Conservation (phyloP, 257 asterid genomes). For the Fraxinus excelsior region DNA sequence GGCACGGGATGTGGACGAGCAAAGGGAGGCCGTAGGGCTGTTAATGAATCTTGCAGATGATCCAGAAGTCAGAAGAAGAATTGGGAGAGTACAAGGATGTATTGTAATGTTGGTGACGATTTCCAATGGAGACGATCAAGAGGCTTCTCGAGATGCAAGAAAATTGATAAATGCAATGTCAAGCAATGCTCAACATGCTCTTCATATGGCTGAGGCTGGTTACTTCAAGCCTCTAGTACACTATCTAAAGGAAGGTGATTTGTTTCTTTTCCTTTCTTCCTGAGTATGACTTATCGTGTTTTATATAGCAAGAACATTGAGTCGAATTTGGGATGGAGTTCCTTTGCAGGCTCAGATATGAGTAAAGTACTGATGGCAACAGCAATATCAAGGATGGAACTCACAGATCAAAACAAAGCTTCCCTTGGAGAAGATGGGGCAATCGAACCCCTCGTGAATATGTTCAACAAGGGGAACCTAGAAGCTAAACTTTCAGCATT, state of each 20-base stretch:
- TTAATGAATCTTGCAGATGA: slow-evolving; percentile 50
- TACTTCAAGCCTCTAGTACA: slow-evolving; percentile 79
- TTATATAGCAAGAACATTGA: neutral
- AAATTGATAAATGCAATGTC: slow-evolving; percentile 60
- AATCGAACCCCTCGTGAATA: slow-evolving; percentile 62
- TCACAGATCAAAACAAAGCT: slow-evolving; percentile 67
- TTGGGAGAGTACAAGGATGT: slow-evolving; percentile 78
- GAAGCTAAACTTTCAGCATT: slow-evolving; percentile 78
- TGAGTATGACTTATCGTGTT: neutral
- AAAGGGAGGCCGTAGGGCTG: slow-evolving; percentile 74
- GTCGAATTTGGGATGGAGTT: neutral
- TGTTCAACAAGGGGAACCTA: slow-evolving; percentile 78
- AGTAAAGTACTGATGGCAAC: slow-evolving; percentile 86
- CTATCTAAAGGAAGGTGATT: slow-evolving; percentile 66
- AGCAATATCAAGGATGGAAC: slow-evolving; percentile 72
- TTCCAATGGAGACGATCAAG: slow-evolving; percentile 55
- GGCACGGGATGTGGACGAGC: slow-evolving; percentile 61
- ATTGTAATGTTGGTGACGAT: slow-evolving; percentile 76
- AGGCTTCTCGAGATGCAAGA: slow-evolving; percentile 62
- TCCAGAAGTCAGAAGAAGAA: slow-evolving; percentile 46
- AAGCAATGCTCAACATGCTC: slow-evolving; percentile 72
- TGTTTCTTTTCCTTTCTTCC: neutral
- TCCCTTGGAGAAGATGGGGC: slow-evolving; percentile 76
- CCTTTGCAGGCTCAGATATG: slow-evolving; percentile 81
- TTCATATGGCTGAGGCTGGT: slow-evolving; percentile 97